Conservation (phyloP, 164 flowering plant species). For the Litsea cubeba region DNA sequence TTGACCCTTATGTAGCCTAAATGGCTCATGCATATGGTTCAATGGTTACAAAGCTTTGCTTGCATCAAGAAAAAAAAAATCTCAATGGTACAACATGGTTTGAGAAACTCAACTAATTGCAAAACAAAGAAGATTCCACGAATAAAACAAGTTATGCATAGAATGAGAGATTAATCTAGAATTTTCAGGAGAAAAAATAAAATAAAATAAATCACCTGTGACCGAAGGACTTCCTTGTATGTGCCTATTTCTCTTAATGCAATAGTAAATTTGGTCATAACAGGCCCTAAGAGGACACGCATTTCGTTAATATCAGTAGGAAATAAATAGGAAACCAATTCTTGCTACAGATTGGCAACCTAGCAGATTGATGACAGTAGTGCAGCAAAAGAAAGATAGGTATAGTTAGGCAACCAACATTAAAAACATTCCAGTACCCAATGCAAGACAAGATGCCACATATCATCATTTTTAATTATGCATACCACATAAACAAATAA, state of each 20-base stretch:
- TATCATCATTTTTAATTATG: no score
- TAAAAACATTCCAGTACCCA: no score
- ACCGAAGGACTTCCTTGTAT: slow-evolving; percentile 90
- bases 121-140: neutral
- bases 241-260: slow-evolving; percentile 97
- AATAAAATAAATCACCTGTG: slow-evolving; percentile 50
- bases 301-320: slow-evolving; percentile 3
- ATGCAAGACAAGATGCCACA: no score
- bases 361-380: neutral
- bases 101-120: neutral
- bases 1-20: no score
- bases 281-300: slow-evolving; percentile 53
- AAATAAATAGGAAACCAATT: neutral
- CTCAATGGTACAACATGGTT: neutral
- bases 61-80: no score
- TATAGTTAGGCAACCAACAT: no score
- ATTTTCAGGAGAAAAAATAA: neutral
- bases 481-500: no score
- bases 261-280: slow-evolving; percentile 94
- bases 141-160: neutral
- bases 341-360: neutral
- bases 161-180: neutral
- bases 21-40: no score
- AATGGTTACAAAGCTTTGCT: no score
- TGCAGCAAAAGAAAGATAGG: neutral